Base-by-base conservation (phyloP, 1,284 basidiomycete genomes). In the Psilocybe mexicana region DNA sequence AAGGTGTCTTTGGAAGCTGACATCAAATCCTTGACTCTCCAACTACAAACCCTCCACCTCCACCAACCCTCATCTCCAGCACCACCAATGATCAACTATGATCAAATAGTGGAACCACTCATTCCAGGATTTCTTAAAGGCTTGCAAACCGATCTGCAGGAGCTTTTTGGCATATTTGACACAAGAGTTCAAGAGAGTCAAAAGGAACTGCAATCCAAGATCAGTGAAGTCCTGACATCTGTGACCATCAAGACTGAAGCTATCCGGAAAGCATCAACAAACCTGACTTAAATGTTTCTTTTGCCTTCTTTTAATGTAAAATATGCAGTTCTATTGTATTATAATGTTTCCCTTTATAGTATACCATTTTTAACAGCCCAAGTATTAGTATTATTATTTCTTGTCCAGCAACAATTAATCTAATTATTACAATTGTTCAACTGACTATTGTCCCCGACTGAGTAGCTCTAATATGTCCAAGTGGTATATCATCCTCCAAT, bases 401-500 rank as follows among this genome's bases (percentile, higher is more conserved):
- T 40, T 40, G 38, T 3, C 10, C n/a, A 8, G 14, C n/a, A 40
- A 40, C 10, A 40, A 40, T 14, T 40, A 40, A n/a, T 40, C 11
- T 40, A 40, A 2, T 11, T 3, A 46, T 28, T 46, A 46, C 44
- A 25, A 7, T 10, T 18, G 8, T 8, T 46, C 5, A 10, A 24
- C 4, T 10, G 24, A 25, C 8, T 14, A 10, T 11, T 25, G 8
- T 23, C 30, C 12, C 24, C 2, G 52, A 12, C 12, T 47, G 43
- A 44, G 35, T 54, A 14, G 33, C 43, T 30, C 18, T 33, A 24
- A 44, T 50, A 25, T 60, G 58, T 28, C 65, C 63, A 25, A 73
- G 63, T 3, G 69, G 68, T 28, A 68, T 57, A 63, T 72, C 64
- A 44, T 75, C 73, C 12, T 71, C 71, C 33, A 66, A 67, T 26